A percentile compares a stretch with the other conserved stretches of the same genome.
Conservation (phyloP, 805 yeast species). For the Wickerhamiella qilinensis region DNA sequence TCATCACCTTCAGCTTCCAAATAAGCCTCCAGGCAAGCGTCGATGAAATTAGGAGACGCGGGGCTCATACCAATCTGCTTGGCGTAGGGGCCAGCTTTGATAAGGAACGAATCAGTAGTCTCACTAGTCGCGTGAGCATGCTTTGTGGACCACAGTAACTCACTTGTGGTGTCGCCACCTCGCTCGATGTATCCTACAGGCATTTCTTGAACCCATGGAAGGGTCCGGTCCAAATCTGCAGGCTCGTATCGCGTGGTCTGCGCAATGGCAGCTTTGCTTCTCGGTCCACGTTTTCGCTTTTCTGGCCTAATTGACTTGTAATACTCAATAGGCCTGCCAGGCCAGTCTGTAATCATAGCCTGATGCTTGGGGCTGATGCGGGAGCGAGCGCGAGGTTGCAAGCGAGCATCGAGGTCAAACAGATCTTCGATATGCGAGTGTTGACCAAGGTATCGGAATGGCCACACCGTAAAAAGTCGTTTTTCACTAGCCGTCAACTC, state of each 20-base stretch:
- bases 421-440: conserved; percentile 64
- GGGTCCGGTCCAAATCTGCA: conserved; percentile 9
- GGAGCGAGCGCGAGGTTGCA: conserved; percentile 67
- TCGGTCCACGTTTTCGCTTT: conserved; percentile 11
- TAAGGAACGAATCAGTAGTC: conserved; percentile 39
- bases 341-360: conserved; percentile 42
- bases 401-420: conserved; percentile 58
- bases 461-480: conserved; percentile 35
- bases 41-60: conserved; percentile 69
- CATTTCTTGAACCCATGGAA: conserved; percentile 56
- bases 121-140: conserved; percentile 9
- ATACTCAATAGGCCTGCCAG: conserved; percentile 47
- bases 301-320: conserved; percentile 26
- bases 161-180: conserved; percentile 44
- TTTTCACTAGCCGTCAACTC: conserved; percentile 16
- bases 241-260: conserved; percentile 1
- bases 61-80: conserved; percentile 35
- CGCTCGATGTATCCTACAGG: conserved; percentile 75
- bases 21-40: conserved; percentile 44
- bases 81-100: conserved; percentile 42
- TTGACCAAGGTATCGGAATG: conserved; percentile 61
- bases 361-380: conserved; percentile 63
- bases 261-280: background rate
- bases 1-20: conserved; percentile 37
- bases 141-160: conserved; percentile 43